Base-by-base conservation (phyloP, 139 green algal genomes). In the Haematococcus lacustris region DNA sequence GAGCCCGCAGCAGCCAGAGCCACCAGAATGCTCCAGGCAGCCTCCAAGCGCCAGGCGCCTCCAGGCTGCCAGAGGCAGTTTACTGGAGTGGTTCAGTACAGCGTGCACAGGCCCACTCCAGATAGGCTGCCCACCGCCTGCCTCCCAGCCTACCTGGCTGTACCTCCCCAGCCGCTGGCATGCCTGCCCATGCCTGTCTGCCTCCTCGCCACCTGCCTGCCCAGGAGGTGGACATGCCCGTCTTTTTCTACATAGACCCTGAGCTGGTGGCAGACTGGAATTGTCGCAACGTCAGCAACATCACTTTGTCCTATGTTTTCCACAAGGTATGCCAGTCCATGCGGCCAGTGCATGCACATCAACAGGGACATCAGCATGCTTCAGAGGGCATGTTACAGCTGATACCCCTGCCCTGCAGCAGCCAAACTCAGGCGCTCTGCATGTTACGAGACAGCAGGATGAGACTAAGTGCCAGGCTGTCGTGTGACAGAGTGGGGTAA, bases 241-340 rank as follows among this genome's bases (percentile, higher is more conserved):
- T 99, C 3, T 98, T 99, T 76, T 99, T 99, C 79, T 99, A 99
- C 85, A 75, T 99, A 3, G 95, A 99, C 74, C 91, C 91, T 6
- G 95, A 98, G 73, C 91, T 98, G 79, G 94, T 89, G 0, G 90
- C 80, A 0, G 95, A 99, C 79, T 84, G 25, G 87, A 91, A 75
- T 82, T 98, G 89, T 84, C 74, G 80, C 47, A 89, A 89, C 73
- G 77, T 99, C 3, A 76, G 92, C 68, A 81, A 91, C 73, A 83
- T 99, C 59, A 98, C 93, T 0, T 82, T 99, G 3, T 95, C 88
- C 13, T 99, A 99, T 86, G 96, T 90, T 0, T 98, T 98, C 72
- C 98, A 76, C 78, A 82, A 77, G 60, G 76, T 83, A 28, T 60
- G 69, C 41, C n/a, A 41, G 3, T 5, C 6, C 3, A 25, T 30